Base-by-base conservation (phyloP, 345 rosid species). In the Sonneratia alba region DNA sequence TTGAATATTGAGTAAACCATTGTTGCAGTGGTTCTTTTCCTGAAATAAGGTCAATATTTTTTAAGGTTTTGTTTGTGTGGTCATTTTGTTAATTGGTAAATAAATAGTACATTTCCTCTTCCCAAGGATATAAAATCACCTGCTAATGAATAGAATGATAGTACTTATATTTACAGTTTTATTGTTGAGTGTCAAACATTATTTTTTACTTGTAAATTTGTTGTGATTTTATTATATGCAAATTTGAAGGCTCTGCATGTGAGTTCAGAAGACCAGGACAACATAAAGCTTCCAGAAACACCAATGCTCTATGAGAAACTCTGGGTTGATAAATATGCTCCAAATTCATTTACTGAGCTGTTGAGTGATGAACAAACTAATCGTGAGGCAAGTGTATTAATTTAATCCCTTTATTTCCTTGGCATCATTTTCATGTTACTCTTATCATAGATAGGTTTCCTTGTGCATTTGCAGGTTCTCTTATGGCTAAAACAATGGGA, bases 401-500 rank as follows among this genome's bases (percentile, higher is more conserved):
- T 53, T 56, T 55, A 36, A 32, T 37, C 55, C 38, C 14, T 36
- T 5, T 16, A 53, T 36, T 36, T 27, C 12, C 14, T 36, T 51
- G 22, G 10, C 55, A 36, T 47, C 32, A 51, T 1, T 65, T 18
- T 24, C 22, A 51, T 32, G 45, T 7, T 64, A 48, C 48, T 36
- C 70, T 43, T 19, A 22, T 68, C 55, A 22, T 32, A 62, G 7
- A 32, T 1, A 72, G 19, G 38, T 68, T 36, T 74, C 37, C 43
- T 53, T 71, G 51, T 59, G 51, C 63, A 75, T 19, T 72, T 81
- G 73, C 84, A 95, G 99, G 97, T 92, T 55, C 91, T 92, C 66
- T 75, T 90, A 53, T 95, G 99, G 99, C 82, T 95, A 78, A 95
- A 95, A 83, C 97, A 95, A 79, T 95, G 99, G 99, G 99, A 95